Percentiles rank a stretch among this genome's conserved stretches.
phyloP scores from a whole-genome alignment of 116 monocot species.

The Thalassia testudinum region DNA sequence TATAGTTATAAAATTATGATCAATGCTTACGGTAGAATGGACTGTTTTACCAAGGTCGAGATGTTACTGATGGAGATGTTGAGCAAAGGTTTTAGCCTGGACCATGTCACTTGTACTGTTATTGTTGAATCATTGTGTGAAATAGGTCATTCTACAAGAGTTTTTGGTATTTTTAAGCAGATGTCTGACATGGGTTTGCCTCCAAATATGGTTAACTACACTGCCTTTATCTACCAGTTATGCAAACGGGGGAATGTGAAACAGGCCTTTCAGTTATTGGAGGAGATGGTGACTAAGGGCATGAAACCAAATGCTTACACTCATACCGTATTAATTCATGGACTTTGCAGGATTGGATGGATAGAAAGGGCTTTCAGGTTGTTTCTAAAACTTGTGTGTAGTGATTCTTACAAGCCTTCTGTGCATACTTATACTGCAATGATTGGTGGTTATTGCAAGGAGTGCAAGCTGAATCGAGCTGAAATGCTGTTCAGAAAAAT shows the following conservation, averaged over 20 bases:
- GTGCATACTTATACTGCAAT: constrained; percentile 83
- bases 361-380: constrained; percentile 84
- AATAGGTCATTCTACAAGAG: constrained; percentile 29
- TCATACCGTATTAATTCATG: constrained; percentile 72
- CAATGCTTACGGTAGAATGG: constrained; percentile 29
- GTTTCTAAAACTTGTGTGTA: constrained; percentile 84
- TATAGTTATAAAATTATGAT: constrained; percentile 54
- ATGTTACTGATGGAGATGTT: constrained; percentile 35
- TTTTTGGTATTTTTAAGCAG: constrained; percentile 36
- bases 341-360: constrained; percentile 94
- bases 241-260: constrained; percentile 82
- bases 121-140: constrained; percentile 52
- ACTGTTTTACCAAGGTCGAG: constrained; percentile 30
- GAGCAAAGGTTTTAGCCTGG: constrained; percentile 23
- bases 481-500: constrained; percentile 77
- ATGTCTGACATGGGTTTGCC: constrained; percentile 41
- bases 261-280: constrained; percentile 82
- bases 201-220: constrained; percentile 92
- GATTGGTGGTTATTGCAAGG: constrained; percentile 84
- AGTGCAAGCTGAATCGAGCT: constrained; percentile 67
- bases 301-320: constrained; percentile 90
- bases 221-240: constrained; percentile 62
- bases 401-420: constrained; percentile 80
- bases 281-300: constrained; percentile 67
- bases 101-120: constrained; percentile 62